Conservation (phyloP, 306 rosid genomes). For the Casuarina glauca region DNA sequence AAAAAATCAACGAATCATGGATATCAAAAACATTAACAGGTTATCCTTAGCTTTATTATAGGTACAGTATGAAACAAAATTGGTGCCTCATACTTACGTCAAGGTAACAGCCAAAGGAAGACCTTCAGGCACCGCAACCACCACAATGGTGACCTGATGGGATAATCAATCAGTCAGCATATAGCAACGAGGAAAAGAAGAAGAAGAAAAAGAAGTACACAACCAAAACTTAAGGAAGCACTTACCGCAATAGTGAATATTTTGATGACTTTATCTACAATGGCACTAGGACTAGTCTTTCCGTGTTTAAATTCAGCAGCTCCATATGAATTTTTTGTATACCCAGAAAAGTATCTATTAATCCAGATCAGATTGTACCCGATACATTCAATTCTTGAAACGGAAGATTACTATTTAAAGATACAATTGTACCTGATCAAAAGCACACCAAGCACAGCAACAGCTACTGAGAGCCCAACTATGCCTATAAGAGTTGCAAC, state of each 20-base stretch:
- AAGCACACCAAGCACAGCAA: conserved; percentile 73
- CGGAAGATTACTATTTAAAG: conserved; percentile 3
- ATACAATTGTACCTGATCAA: conserved; percentile 64
- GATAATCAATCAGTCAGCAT: conserved; percentile 38
- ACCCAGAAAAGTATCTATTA: conserved; percentile 78
- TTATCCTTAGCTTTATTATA: conserved; percentile 12
- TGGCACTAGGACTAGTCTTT: conserved; percentile 51
- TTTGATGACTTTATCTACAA: conserved; percentile 68
- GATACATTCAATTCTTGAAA: conserved; percentile 15
- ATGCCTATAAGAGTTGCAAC: conserved; percentile 95
- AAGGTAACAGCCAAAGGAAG: conserved; percentile 97
- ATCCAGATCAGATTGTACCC: conserved; percentile 30
- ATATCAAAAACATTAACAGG: conserved; percentile 14
- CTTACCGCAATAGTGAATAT: conserved; percentile 93
- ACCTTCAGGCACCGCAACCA: conserved; percentile 99
- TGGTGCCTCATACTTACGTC: conserved; percentile 60
- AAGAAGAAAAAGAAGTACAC: background rate
- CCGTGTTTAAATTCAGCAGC: conserved; percentile 45
- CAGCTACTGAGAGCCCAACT: conserved; percentile 92
- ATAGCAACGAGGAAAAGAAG: background rate
- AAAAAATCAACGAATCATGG: conserved; percentile 30
- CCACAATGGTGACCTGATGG: conserved; percentile 96
- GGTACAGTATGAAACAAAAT: conserved; percentile 15
- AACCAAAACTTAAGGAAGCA: conserved; percentile 30
- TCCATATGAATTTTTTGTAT: conserved; percentile 52